These are phyloP conservation scores for Cordyceps cateniannulata DNA, from an alignment of 2,329 filamentous ascomycete genomes.

Conservation along the genomic window DNA sequence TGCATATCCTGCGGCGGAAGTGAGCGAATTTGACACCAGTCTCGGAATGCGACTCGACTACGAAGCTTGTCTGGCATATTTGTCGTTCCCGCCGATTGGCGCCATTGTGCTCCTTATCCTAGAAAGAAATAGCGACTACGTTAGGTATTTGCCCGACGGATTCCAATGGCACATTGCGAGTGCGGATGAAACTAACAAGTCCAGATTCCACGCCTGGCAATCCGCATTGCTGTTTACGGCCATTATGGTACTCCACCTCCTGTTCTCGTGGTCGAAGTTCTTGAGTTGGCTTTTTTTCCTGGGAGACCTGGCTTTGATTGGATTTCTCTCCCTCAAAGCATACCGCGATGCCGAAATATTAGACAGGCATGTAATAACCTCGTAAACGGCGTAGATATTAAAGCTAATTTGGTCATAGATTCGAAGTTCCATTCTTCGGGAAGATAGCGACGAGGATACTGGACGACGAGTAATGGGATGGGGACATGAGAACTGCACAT, in stretches of 20 bases:
- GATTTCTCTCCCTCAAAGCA: slow-evolving; percentile 67
- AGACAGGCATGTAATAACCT: slow-evolving; percentile 42
- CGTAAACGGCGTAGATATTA: slow-evolving; percentile 16
- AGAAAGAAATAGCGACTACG: slow-evolving; percentile 95
- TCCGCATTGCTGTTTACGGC: slow-evolving; percentile 75
- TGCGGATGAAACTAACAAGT: background rate
- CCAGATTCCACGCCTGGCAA: slow-evolving; percentile 91
- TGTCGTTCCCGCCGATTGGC: slow-evolving; percentile 77
- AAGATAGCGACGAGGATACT: slow-evolving; percentile 80
- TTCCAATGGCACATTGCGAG: too few species aligned
- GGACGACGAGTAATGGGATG: slow-evolving; percentile 62
- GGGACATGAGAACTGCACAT: background rate
- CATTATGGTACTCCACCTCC: slow-evolving; percentile 68
- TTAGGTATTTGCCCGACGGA: slow-evolving; percentile 53
- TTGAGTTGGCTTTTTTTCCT: slow-evolving; percentile 79
- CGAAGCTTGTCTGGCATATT: slow-evolving; percentile 85
- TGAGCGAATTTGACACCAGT: slow-evolving; percentile 86
- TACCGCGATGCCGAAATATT: slow-evolving; percentile 73
- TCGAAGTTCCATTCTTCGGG: slow-evolving; percentile 83
- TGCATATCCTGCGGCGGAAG: slow-evolving; percentile 38
- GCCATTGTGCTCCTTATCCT: slow-evolving; percentile 76
- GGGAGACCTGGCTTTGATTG: slow-evolving; percentile 69
- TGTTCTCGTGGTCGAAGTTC: slow-evolving; percentile 79
- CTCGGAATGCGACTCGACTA: slow-evolving; percentile 80
- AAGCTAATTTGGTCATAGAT: slow-evolving; percentile 40